phyloP scores from a whole-genome alignment of 129 eudicot genomes.

The Chrysanthemum lavandulifolium region DNA sequence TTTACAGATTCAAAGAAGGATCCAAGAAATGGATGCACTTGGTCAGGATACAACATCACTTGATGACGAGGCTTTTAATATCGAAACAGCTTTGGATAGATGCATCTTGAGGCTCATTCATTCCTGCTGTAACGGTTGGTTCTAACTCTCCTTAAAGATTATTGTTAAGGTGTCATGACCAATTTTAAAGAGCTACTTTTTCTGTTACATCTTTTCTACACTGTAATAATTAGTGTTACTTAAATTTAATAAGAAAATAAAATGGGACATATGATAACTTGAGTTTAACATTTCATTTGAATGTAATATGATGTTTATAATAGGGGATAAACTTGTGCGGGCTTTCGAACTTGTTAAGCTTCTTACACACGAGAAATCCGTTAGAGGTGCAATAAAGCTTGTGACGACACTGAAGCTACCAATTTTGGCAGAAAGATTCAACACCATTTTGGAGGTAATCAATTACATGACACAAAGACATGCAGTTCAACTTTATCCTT shows the following conservation, averaged over 20 bases:
- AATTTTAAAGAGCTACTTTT: background rate
- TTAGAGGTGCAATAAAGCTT: slow-evolving; percentile 90
- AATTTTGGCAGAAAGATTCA: slow-evolving; percentile 86
- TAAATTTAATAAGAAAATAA: background rate
- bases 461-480: background rate
- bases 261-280: too few species aligned
- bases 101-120: slow-evolving; percentile 98
- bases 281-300: background rate
- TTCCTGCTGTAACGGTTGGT: slow-evolving; percentile 88
- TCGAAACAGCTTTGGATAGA: slow-evolving; percentile 85
- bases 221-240: background rate
- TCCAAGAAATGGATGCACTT: slow-evolving; percentile 55
- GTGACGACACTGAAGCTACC: slow-evolving; percentile 91
- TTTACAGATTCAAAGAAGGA: slow-evolving; percentile 75
- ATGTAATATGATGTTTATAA: slow-evolving; percentile 5
- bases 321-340: slow-evolving; percentile 95
- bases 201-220: background rate
- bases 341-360: slow-evolving; percentile 91
- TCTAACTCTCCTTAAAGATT: slow-evolving; percentile 2
- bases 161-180: background rate
- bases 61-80: slow-evolving; percentile 78
- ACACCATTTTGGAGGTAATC: slow-evolving; percentile 74
- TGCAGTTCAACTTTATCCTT: background rate
- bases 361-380: slow-evolving; percentile 86
- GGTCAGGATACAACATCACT: slow-evolving; percentile 62